Evolutionary conservation across 768 basidiomycete genomes (phyloP).

Genomic region (Galerina sulciceps): DNA sequence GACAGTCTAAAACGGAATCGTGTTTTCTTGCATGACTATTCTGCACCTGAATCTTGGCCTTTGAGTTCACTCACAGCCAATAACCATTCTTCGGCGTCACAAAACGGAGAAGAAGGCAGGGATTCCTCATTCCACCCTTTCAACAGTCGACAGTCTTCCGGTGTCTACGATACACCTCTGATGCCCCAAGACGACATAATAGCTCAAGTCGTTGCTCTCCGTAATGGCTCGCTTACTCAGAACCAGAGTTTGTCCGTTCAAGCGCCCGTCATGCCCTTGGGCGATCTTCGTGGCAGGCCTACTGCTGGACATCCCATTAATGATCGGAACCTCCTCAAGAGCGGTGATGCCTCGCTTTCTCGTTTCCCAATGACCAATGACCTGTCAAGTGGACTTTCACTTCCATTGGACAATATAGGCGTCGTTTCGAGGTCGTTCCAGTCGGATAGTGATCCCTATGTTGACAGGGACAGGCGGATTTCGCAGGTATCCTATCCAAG

Average conservation of each 20-base stretch:
- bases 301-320: constrained; percentile 9
- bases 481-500: constrained; percentile 17
- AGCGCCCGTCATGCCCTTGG: neutral
- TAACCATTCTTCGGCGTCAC: constrained; percentile 4
- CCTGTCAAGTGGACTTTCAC: constrained; percentile 17
- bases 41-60: constrained; percentile 10
- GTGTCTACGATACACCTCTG: neutral
- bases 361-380: constrained; percentile 6
- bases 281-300: neutral
- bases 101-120: constrained; percentile 17
- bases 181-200: neutral
- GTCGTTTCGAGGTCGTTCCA: constrained; percentile 29
- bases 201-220: neutral
- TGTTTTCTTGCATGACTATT: constrained; percentile 28
- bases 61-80: constrained; percentile 6
- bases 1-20: constrained; percentile 52
- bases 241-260: constrained; percentile 5
- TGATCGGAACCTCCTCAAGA: neutral
- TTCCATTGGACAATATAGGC: constrained; percentile 14
- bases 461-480: constrained; percentile 57
- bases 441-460: constrained; percentile 53
- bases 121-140: neutral
- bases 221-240: neutral
- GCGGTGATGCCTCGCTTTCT: neutral
- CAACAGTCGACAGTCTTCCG: neutral